Conservation (phyloP, 2,329 filamentous ascomycete genomes). For the Fusarium buharicum region DNA sequence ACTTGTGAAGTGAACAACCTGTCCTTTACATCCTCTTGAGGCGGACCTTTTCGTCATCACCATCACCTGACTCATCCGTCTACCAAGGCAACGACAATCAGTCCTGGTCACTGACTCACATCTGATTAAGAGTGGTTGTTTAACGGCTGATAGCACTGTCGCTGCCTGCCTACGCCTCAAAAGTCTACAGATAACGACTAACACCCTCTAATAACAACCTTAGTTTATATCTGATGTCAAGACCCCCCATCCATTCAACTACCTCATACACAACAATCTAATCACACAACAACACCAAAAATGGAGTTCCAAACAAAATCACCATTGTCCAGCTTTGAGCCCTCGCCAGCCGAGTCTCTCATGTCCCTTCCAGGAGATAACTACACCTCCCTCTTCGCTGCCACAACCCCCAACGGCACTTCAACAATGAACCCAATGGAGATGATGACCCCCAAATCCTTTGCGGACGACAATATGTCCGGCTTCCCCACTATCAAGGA, state of each 20-base stretch:
- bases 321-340: conserved; percentile 62
- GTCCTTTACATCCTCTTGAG: conserved; percentile 42
- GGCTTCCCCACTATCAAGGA: conserved; percentile 24
- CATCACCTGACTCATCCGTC: conserved; percentile 41
- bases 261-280: conserved; percentile 10
- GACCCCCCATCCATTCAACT: conserved; percentile 9
- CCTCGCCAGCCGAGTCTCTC: conserved; percentile 65
- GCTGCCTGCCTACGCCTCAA: conserved; percentile 28
- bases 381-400: conserved; percentile 61
- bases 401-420: conserved; percentile 46
- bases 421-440: conserved; percentile 58
- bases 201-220: conserved; percentile 18
- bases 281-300: conserved; percentile 28
- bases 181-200: conserved; percentile 9
- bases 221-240: conserved; percentile 20
- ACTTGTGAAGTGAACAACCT: conserved; percentile 42
- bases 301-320: conserved; percentile 57
- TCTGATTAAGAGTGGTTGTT: conserved; percentile 32
- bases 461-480: conserved; percentile 46
- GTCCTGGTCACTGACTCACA: conserved; percentile 42
- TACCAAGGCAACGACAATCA: conserved; percentile 26
- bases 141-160: conserved; percentile 24
- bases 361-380: conserved; percentile 62
- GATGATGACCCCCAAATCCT: conserved; percentile 61
- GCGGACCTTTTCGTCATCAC: conserved; percentile 26